Evolutionary conservation across 768 basidiomycete species (phyloP).

Genomic region (Suillus hirtellus): DNA sequence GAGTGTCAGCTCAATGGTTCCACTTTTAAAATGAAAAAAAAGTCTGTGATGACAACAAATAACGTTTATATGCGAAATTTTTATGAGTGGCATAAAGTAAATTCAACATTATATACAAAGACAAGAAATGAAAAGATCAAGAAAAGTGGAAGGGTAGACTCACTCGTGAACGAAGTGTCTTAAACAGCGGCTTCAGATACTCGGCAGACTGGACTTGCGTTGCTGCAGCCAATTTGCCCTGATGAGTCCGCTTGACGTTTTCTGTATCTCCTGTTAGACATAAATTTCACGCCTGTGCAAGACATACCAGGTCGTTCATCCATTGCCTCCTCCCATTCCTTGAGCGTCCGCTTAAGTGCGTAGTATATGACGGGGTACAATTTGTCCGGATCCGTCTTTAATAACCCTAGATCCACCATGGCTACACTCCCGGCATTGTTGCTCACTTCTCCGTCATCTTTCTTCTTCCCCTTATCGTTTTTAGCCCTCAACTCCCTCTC

Average conservation of each 20-base stretch:
- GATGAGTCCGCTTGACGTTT: conserved; percentile 80
- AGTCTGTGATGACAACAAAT: neutral
- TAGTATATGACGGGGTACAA: conserved; percentile 97
- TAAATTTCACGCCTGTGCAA: neutral
- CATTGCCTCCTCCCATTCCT: conserved; percentile 97
- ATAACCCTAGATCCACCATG: conserved; percentile 73
- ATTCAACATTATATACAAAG: conserved; percentile 4
- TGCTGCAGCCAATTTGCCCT: conserved; percentile 93
- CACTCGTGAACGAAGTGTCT: conserved; percentile 83
- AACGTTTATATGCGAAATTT: neutral
- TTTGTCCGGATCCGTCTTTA: conserved; percentile 93
- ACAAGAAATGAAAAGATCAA: neutral
- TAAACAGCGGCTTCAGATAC: conserved; percentile 96
- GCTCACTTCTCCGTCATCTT: conserved; percentile 53
- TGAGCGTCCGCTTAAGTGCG: conserved; percentile 86
- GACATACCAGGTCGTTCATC: conserved; percentile 84
- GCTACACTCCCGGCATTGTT: conserved; percentile 38
- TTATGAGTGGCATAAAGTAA: neutral
- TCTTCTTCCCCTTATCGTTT: conserved; percentile 61
- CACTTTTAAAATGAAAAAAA: neutral
- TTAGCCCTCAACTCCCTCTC: conserved; percentile 66
- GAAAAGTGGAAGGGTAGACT: conserved; percentile 29
- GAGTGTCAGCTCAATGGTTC: neutral
- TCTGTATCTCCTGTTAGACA: conserved; percentile 44
- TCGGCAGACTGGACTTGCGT: conserved; percentile 95